Evolutionary conservation across 164 flowering plant species (phyloP), one percentile per base, ranked within the genome.

Genomic region (Vitis riparia): DNA sequence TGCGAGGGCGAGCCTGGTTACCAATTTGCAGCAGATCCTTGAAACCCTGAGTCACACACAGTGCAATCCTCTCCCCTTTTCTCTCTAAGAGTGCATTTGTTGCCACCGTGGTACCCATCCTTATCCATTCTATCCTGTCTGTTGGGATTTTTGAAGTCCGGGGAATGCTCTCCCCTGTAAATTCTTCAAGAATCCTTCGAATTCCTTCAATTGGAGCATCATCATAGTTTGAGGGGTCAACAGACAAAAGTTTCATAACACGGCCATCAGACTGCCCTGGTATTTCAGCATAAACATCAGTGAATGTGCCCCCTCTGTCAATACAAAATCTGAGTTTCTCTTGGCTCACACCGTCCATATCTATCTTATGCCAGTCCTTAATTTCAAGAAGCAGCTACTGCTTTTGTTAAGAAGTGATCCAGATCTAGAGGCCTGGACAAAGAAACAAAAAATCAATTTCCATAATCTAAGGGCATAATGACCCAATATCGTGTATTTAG

Each of bases 71-170:
- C 69, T 93, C 97, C 5, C 98, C 99, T 71, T 95, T 95, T 68
- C 99, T 84, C 80, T 95, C 98, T 67, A 95, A 73, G 13, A 95
- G 82, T 37, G 99, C 99, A 81, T 95, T 95, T 49, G 99, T 95
- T 1, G 99, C 99, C 27, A 95, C 97, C 11, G 99, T 95, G 3
- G 99, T 95, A 11, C 98, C 98, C 99, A 95, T 95, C 75, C 99
- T 79, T 29, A 95, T 85, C 98, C 98, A 95, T 75, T 91, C 97
- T 44, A 95, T 95, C 72, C 83, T 90, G 68, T 91, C 91, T 0
- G 98, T 95, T 2, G 99, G 97, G 16, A 93, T 82, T 73, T 88
- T 93, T 2, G 89, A 83, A 52, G 83, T 69, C 52, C 93, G 71
- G 0, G 97, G 88, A 50, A 95, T 90, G 72, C 80, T 84, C 69